phyloP scores from a whole-genome alignment of 192 early-diverging fungal genomes.

The Backusella psychrophila region DNA sequence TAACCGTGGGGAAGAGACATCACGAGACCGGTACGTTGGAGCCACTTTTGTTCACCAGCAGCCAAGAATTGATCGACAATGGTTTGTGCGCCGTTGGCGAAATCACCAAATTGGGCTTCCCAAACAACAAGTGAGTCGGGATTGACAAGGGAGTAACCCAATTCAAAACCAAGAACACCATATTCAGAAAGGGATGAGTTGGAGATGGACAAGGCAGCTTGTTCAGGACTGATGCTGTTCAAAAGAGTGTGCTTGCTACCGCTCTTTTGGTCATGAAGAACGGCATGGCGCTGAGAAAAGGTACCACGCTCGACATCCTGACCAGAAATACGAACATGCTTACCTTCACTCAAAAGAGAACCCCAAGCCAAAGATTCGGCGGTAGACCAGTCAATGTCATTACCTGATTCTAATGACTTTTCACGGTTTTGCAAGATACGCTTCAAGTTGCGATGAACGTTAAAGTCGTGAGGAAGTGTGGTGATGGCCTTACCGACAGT shows the following conservation, averaged over 20 bases:
- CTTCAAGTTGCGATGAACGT: constrained; percentile 81
- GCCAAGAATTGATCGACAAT: constrained; percentile 98
- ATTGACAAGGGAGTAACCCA: constrained; percentile 94
- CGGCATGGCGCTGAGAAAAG: constrained; percentile 97
- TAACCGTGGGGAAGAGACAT: constrained; percentile 96
- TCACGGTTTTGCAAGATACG: constrained; percentile 83
- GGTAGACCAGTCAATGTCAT: constrained; percentile 94
- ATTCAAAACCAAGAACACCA: constrained; percentile 94
- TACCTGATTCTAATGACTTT: constrained; percentile 74
- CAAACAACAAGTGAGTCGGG: constrained; percentile 93
- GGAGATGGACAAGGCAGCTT: constrained; percentile 87
- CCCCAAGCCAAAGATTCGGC: constrained; percentile 95
- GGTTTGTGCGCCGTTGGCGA: constrained; percentile 95
- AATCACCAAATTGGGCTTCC: constrained; percentile 99
- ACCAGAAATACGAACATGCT: constrained; percentile 90
- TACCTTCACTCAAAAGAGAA: constrained; percentile 84
- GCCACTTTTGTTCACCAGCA: constrained; percentile 97
- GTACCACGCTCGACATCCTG: constrained; percentile 99
- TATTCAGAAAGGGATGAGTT: constrained; percentile 98
- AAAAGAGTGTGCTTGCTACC: constrained; percentile 83
- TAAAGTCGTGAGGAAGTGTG: constrained; percentile 80
- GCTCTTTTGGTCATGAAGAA: constrained; percentile 92
- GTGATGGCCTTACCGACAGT: constrained; percentile 84
- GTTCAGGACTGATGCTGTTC: constrained; percentile 83
- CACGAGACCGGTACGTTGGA: constrained; percentile 92